Evolutionary conservation across 1,284 basidiomycete species (phyloP), one percentile per base, ranked within the genome.

Genomic region (Inonotus obliquus): DNA sequence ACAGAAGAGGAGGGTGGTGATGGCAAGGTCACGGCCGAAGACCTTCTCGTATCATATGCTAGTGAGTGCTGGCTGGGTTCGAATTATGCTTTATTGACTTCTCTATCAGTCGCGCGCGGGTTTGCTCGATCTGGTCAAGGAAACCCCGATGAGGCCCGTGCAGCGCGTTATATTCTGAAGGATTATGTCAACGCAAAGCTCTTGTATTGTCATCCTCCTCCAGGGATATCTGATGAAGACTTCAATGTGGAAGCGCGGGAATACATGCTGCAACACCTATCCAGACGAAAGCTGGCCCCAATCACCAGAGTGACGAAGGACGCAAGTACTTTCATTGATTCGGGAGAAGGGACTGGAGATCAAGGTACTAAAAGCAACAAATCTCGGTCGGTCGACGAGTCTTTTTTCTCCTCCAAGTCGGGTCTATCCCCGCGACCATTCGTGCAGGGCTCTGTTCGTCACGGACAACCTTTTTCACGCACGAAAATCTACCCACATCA

Each of bases 181-280:
- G 97, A 99, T 76, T 99, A 98, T 70, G 94, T 99, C 65, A 96
- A 92, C 68, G 97, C 93, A 39, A 94, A 93, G 68, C 82, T 99
- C 0, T 80, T 99, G 7, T 98, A 86, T 73, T 92, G 92, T 66
- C 92, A 96, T 65, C 87, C 93, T 19, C 96, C 97, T 9, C 91
- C 94, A 0, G 84, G 78, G 5, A 76, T 86, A 4, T 74, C 84
- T 9, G 82, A 88, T 13, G 82, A 86, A 59, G 79, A 79, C 1
- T 99, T 96, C 79, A 99, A 99, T 74, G 72, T 79, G 53, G 80
- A 81, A 54, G 90, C 87, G 14, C 85, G 91, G 57, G 79, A 85
- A 54, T 76, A 84, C 32, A 83, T 86, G 0, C 75, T 95, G 21
- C 72, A 73, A 23, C 80, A 83, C 37, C 80, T 81, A 0, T 77